Evolutionary conservation across 2,329 filamentous ascomycete genomes (phyloP), one percentile per base, ranked within the genome.

Genomic region (Colletotrichum kahawae): DNA sequence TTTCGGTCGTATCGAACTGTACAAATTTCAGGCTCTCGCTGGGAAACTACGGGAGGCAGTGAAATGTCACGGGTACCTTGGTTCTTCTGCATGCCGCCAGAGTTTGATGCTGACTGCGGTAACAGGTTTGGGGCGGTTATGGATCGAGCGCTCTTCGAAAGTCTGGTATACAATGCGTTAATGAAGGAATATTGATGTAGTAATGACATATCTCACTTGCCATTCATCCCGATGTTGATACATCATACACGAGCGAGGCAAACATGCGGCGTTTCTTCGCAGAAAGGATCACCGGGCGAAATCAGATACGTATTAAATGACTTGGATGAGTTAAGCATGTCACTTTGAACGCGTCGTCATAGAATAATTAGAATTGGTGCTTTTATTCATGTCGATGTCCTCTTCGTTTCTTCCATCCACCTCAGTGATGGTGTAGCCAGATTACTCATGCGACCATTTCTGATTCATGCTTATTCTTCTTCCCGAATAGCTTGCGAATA

Each of bases 401-500:
- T 51, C n/a, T 21, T 51, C n/a, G 43, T 51, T n/a, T 51, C n/a
- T 21, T 51, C n/a, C 43, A 21, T 21, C n/a, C 43, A 48, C 43
- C 43, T 4, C 43, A 51, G 43, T 51, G 7, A 51, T 51, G n/a
- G 2, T 21, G n/a, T 21, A 12, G 43, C 12, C 10, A 51, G 10
- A 21, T 18, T 62, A 27, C n/a, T 67, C 29, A 67, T 27, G 51
- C 48, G 14, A 29, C 7, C 29, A 21, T 63, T n/a, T 24, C 33
- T 14, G 24, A 56, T 27, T 9, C 16, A 27, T 27, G 10, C 74
- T 77, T 79, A 21, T 71, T 78, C 70, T 75, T 79, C 63, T 79
- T 81, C 59, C 77, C 83, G 7, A 89, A 77, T 77, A 90, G 70
- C 69, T 86, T 84, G n/a, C 82, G 77, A 78, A 92, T 85, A 78